Conservation (phyloP, 176 grass and related monocot genomes). For the Raddia guianensis region DNA sequence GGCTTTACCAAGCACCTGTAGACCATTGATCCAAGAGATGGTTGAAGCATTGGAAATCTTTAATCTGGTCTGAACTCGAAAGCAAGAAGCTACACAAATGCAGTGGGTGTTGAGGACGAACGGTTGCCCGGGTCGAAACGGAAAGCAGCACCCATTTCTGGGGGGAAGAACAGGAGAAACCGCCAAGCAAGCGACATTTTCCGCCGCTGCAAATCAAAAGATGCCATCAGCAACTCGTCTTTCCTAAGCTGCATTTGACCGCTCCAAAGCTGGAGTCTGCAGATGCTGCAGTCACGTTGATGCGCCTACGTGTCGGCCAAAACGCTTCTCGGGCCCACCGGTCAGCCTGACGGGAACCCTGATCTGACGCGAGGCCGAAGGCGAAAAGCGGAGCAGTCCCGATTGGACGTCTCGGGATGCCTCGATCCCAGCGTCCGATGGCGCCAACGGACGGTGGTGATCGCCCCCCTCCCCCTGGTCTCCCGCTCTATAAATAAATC, state of each 20-base stretch:
- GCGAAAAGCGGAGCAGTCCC: neutral
- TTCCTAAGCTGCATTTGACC: neutral
- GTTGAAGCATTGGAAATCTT: no score
- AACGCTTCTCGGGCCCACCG: neutral
- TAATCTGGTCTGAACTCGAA: no score
- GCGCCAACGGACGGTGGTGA: neutral
- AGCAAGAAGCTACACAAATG: no score
- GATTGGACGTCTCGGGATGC: constrained; percentile 34
- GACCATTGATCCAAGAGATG: no score
- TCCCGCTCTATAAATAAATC: constrained; percentile 27
- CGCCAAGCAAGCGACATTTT: neutral
- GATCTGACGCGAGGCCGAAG: constrained; percentile 29
- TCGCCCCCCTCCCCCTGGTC: neutral
- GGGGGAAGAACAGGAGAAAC: constrained; percentile 26
- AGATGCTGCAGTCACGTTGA: neutral
- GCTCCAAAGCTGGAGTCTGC: neutral
- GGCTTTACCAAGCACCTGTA: no score
- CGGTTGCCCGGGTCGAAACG: neutral
- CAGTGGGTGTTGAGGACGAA: no score
- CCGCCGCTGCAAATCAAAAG: neutral
- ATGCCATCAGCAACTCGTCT: neutral
- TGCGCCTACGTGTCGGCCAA: neutral
- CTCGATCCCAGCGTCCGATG: neutral
- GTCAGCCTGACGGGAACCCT: neutral
- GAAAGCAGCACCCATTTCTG: neutral